Percentiles rank a stretch among this genome's conserved stretches.
These are phyloP conservation scores for Pistacia integerrima DNA, from an alignment of 345 rosid species.

Conservation along the genomic window DNA sequence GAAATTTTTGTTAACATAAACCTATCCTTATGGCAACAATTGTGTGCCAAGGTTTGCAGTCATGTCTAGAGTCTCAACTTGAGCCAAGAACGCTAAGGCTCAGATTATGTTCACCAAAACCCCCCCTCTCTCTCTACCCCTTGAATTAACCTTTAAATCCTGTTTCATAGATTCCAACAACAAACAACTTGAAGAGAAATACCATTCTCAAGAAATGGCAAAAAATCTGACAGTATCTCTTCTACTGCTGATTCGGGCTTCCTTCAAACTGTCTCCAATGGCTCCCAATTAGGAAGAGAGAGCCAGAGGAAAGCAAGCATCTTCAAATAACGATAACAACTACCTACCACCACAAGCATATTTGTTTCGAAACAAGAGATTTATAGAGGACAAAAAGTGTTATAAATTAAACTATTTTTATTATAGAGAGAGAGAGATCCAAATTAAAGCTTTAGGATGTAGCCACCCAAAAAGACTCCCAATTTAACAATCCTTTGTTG, in stretches of 20 bases:
- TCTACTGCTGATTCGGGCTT: constrained; percentile 42
- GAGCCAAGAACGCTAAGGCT: constrained; percentile 65
- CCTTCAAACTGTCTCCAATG: constrained; percentile 43
- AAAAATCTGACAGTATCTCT: not conserved
- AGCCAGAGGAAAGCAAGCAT: constrained; percentile 21
- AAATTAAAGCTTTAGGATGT: constrained; percentile 46
- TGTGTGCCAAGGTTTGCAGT: constrained; percentile 61
- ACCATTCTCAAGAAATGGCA: constrained; percentile 16
- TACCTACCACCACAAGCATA: no score
- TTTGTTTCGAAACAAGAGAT: no score
- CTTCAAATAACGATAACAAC: constrained; percentile 64
- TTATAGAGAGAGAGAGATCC: constrained; percentile 17
- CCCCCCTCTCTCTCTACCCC: constrained; percentile 38
- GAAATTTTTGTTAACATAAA: not conserved
- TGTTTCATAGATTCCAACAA: constrained; percentile 30
- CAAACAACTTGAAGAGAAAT: constrained; percentile 21
- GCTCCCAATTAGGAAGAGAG: constrained; percentile 18
- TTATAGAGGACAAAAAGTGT: no score
- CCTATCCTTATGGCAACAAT: constrained; percentile 60
- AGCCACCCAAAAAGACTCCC: constrained; percentile 68
- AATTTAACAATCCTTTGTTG: constrained; percentile 43
- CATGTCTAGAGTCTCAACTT: constrained; percentile 57
- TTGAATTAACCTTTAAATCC: constrained; percentile 42
- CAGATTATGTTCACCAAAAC: constrained; percentile 51
- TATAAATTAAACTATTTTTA: not conserved